A percentile compares a stretch with the other conserved stretches of the same genome.
phyloP scores from a whole-genome alignment of 2,329 filamentous ascomycete species.

The Gyromitra esculenta region DNA sequence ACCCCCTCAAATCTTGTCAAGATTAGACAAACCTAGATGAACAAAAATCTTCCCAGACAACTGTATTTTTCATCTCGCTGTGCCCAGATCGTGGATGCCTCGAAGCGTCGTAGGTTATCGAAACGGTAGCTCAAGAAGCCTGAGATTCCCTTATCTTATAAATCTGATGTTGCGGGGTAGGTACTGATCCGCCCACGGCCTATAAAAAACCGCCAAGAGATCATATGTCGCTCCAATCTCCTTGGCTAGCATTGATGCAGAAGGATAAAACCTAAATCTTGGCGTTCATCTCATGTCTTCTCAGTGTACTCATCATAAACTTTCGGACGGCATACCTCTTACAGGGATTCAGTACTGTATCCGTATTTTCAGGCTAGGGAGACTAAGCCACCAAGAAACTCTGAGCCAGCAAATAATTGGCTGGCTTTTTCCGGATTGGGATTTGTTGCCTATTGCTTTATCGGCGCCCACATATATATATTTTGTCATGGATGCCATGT shows the following conservation, averaged over 20 bases:
- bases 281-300: background rate
- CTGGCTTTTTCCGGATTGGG: constrained; percentile 26
- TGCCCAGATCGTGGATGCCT: background rate
- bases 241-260: background rate
- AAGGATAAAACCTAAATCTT: background rate
- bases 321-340: background rate
- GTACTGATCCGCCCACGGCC: background rate
- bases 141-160: background rate
- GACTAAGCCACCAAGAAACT: background rate
- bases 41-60: background rate
- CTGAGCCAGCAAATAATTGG: background rate
- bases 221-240: background rate
- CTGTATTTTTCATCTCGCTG: background rate
- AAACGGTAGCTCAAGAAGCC: background rate
- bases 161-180: constrained; percentile 18
- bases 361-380: background rate
- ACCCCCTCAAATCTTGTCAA: background rate
- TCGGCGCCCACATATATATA: background rate
- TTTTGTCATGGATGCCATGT: background rate
- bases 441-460: background rate
- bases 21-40: background rate
- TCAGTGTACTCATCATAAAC: background rate
- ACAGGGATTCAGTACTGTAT: constrained; percentile 5
- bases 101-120: background rate
- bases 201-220: background rate